Evolutionary conservation across 768 basidiomycete species (phyloP).

Genomic region (Crassisporium funariophilum): DNA sequence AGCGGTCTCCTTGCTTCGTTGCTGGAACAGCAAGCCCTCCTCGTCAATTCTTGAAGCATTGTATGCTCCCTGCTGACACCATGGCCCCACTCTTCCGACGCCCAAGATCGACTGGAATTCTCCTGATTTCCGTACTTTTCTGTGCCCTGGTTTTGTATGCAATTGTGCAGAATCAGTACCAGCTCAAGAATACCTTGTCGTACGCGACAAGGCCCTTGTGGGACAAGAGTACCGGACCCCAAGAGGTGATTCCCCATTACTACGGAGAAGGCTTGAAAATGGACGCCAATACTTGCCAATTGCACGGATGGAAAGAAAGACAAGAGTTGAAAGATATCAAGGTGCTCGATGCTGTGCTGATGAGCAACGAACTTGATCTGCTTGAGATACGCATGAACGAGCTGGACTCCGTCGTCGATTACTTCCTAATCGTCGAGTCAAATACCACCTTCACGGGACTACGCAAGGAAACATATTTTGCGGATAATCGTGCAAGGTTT

Average conservation of each 20-base stretch:
- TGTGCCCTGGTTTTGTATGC: slow-evolving; percentile 34
- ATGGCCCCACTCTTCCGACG: slow-evolving; percentile 29
- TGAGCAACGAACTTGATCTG: slow-evolving; percentile 66
- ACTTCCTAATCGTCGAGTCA: slow-evolving; percentile 63
- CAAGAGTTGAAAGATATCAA: slow-evolving; percentile 35
- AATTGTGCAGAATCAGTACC: slow-evolving; percentile 45
- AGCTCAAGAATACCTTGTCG: slow-evolving; percentile 53
- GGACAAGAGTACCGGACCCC: slow-evolving; percentile 55
- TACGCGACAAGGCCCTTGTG: slow-evolving; percentile 62
- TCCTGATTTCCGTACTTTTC: slow-evolving; percentile 36
- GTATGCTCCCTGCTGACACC: slow-evolving; percentile 10
- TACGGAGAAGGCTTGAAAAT: slow-evolving; percentile 53
- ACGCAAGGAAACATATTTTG: slow-evolving; percentile 54
- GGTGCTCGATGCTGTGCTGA: slow-evolving; percentile 58
- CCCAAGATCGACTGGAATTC: slow-evolving; percentile 29
- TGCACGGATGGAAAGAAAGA: slow-evolving; percentile 59
- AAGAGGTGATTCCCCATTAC: slow-evolving; percentile 52
- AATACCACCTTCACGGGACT: slow-evolving; percentile 64
- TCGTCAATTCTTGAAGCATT: slow-evolving; percentile 13
- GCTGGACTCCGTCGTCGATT: slow-evolving; percentile 55
- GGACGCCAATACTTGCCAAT: slow-evolving; percentile 43
- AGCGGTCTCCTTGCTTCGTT: slow-evolving; percentile 15
- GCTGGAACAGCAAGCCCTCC: slow-evolving; percentile 18
- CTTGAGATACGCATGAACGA: slow-evolving; percentile 66
- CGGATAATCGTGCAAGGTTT: slow-evolving; percentile 47